These are phyloP conservation scores for Trametes pubescens DNA, from an alignment of 1,284 basidiomycete genomes.

Conservation along the genomic window DNA sequence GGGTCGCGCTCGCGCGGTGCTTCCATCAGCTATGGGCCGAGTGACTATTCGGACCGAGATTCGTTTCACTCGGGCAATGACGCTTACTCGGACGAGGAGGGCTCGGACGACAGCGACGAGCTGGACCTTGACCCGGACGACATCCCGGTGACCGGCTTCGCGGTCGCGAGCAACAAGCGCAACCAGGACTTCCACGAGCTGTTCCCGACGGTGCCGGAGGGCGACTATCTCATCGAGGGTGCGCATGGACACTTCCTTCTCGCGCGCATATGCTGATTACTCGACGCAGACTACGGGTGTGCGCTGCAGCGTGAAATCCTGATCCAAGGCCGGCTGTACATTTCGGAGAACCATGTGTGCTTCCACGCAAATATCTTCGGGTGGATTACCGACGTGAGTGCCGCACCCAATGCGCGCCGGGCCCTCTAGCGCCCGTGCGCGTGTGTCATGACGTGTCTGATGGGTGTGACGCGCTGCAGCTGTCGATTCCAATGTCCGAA, in stretches of 20 bases:
- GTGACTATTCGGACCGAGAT: constrained; percentile 42
- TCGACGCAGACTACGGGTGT: constrained; percentile 90
- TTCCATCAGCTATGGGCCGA: constrained; percentile 39
- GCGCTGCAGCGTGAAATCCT: constrained; percentile 96
- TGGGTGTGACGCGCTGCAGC: constrained; percentile 52
- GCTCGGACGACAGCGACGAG: constrained; percentile 51
- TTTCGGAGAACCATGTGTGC: constrained; percentile 98
- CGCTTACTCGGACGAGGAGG: constrained; percentile 39
- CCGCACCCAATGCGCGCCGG: not conserved
- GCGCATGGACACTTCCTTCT: constrained; percentile 37
- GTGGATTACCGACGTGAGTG: constrained; percentile 94
- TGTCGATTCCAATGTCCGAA: constrained; percentile 92
- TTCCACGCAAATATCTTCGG: constrained; percentile 99
- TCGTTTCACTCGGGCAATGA: constrained; percentile 42
- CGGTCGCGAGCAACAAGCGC: constrained; percentile 94
- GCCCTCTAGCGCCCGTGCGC: not conserved
- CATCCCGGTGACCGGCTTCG: constrained; percentile 91
- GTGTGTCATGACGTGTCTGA: constrained; percentile 23
- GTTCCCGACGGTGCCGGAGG: constrained; percentile 90
- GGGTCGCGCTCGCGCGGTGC: constrained; percentile 37
- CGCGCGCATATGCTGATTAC: constrained; percentile 9
- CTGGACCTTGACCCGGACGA: constrained; percentile 70
- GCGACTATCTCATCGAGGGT: constrained; percentile 99
- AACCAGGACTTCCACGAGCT: constrained; percentile 97
- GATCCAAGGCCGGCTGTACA: constrained; percentile 95